A percentile compares a stretch with the other conserved stretches of the same genome.
Conservation (phyloP, 768 basidiomycete genomes). For the Kwoniella mangroviensis region DNA sequence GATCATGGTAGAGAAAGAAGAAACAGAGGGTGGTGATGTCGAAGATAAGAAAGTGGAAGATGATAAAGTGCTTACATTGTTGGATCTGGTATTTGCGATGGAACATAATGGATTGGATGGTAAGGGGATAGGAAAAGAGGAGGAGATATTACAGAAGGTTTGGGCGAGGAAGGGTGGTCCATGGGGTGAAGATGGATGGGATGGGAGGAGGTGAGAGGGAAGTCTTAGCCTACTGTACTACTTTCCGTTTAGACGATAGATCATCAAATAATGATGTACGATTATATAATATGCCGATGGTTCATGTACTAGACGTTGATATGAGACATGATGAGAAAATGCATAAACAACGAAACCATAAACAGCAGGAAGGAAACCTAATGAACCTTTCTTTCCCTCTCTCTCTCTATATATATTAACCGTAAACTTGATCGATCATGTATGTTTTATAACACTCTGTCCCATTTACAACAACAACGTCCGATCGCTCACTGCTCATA, state of each 20-base stretch:
- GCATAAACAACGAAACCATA: conserved; percentile 6
- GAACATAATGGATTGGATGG: conserved; percentile 38
- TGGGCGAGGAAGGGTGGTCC: conserved; percentile 37
- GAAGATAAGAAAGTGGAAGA: conserved; percentile 40
- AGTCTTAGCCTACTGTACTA: not conserved
- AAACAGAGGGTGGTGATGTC: not conserved
- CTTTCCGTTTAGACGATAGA: not conserved
- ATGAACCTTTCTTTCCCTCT: not conserved
- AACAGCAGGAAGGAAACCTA: not conserved
- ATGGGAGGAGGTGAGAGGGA: conserved; percentile 10
- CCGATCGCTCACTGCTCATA: not conserved
- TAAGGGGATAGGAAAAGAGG: conserved; percentile 28
- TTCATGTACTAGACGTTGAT: not conserved
- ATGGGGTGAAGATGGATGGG: conserved; percentile 37
- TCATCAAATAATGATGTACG: no score
- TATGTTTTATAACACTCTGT: not conserved
- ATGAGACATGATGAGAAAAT: conserved; percentile 1
- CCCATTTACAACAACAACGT: not conserved
- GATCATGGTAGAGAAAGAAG: conserved; percentile 8
- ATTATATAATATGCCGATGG: no score
- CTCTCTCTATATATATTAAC: not conserved
- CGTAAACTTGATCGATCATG: not conserved
- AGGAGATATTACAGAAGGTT: conserved; percentile 34
- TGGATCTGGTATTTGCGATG: conserved; percentile 48
- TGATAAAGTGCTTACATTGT: conserved; percentile 46